Percentiles rank a stretch among this genome's conserved stretches.
Evolutionary conservation across 202 grass and related monocot species (phyloP).

Genomic region (Tripidium arundinaceum): DNA sequence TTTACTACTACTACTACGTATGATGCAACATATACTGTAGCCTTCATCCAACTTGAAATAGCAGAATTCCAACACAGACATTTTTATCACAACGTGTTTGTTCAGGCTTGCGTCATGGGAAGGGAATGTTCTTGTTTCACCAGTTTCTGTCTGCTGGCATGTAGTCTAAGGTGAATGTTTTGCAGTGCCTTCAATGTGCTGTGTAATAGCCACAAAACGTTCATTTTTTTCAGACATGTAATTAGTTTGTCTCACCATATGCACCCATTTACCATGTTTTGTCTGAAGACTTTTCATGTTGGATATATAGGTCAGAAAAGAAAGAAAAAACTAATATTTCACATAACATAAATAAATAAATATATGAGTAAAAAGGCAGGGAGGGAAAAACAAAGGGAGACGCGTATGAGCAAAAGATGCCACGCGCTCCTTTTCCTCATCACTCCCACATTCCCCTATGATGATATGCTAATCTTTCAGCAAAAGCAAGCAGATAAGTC

Average conservation of each 20-base stretch:
- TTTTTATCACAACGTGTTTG: too few relatives aligned
- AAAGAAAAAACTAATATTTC: not conserved
- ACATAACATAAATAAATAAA: not conserved
- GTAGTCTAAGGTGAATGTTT: too few relatives aligned
- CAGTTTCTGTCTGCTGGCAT: too few relatives aligned
- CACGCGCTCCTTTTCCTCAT: constrained; percentile 1
- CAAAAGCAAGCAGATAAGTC: constrained; percentile 34
- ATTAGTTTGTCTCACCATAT: not conserved
- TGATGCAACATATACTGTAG: too few relatives aligned
- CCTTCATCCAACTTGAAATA: too few relatives aligned
- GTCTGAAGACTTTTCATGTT: not conserved
- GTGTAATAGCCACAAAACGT: not conserved
- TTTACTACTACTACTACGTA: too few relatives aligned
- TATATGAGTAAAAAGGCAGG: not conserved
- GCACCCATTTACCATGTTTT: not conserved
- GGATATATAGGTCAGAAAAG: not conserved
- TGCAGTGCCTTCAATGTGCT: not conserved
- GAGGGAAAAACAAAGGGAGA: not conserved
- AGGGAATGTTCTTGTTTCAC: too few relatives aligned
- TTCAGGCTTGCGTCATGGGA: too few relatives aligned
- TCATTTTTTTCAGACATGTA: not conserved
- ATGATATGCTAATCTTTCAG: constrained; percentile 53
- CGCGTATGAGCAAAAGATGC: constrained; percentile 24
- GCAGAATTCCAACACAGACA: too few relatives aligned
- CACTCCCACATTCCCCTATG: constrained; percentile 35